Conservation (phyloP, 176 grass and related monocot genomes). For the Carex littledalei region DNA sequence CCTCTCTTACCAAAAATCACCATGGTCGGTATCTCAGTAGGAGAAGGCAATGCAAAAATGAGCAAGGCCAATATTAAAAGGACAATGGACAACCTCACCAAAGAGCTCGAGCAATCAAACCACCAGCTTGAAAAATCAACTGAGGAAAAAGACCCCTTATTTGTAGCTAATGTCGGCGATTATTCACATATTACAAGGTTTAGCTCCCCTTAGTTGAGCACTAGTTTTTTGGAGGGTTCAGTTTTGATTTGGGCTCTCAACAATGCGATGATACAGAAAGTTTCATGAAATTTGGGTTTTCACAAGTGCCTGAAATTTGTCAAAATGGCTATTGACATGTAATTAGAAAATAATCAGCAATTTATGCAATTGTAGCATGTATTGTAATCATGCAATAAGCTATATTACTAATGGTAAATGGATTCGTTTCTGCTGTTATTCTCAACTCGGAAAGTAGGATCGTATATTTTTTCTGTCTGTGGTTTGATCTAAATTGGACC, state of each 20-base stretch:
- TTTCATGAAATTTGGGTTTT: no score
- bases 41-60: slow-evolving; percentile 57
- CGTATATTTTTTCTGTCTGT: no score
- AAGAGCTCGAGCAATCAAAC: slow-evolving; percentile 67
- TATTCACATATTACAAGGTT: slow-evolving; percentile 70
- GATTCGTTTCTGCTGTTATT: no score
- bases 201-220: slow-evolving; percentile 32
- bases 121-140: slow-evolving; percentile 33
- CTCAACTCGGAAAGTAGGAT: no score
- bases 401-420: no score
- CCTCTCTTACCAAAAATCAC: slow-evolving; percentile 85
- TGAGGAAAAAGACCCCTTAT: slow-evolving; percentile 76
- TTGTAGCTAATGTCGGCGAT: slow-evolving; percentile 89
- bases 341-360: no score
- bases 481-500: no score
- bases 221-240: background rate
- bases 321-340: no score
- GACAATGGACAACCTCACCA: slow-evolving; percentile 77
- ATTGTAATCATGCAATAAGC: no score
- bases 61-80: slow-evolving; percentile 74
- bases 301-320: no score
- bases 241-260: background rate
- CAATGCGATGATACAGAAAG: background rate
- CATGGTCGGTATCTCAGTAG: slow-evolving; percentile 84
- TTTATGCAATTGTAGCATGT: no score